These are phyloP conservation scores for Calonectria montana DNA, from an alignment of 2,329 filamentous ascomycete genomes.

Conservation along the genomic window DNA sequence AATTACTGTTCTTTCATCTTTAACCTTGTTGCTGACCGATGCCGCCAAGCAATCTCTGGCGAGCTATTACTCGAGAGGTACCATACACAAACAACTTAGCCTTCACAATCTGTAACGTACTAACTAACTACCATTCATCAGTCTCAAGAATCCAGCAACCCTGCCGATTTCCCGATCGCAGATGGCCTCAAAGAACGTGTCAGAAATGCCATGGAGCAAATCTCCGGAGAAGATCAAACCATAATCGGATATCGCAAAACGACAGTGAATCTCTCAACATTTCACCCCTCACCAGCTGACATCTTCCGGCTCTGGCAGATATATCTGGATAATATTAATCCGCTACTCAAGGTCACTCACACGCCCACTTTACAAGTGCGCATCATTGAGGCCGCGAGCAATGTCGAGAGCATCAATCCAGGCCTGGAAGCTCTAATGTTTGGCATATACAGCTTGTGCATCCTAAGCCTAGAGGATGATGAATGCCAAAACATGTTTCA, in stretches of 20 bases:
- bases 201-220: conserved; percentile 45
- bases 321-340: conserved; percentile 69
- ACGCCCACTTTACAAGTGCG: conserved; percentile 63
- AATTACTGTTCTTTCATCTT: not conserved
- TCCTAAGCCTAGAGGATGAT: conserved; percentile 54
- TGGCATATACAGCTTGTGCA: conserved; percentile 58
- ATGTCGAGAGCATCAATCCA: conserved; percentile 52
- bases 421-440: conserved; percentile 68
- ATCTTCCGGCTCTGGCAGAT: conserved; percentile 67
- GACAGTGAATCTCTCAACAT: conserved; percentile 54
- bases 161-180: not conserved
- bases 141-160: not conserved
- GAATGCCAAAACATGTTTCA: conserved; percentile 57
- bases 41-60: not conserved
- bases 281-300: conserved; percentile 61
- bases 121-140: not conserved
- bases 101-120: not conserved
- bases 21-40: not conserved
- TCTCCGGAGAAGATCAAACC: conserved; percentile 55
- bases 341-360: conserved; percentile 68
- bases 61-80: not conserved
- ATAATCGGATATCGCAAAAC: conserved; percentile 62
- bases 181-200: conserved; percentile 44
- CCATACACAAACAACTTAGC: not conserved
- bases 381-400: conserved; percentile 62